Evolutionary conservation across 768 basidiomycete genomes (phyloP).

Genomic region (Ramaria sp.): DNA sequence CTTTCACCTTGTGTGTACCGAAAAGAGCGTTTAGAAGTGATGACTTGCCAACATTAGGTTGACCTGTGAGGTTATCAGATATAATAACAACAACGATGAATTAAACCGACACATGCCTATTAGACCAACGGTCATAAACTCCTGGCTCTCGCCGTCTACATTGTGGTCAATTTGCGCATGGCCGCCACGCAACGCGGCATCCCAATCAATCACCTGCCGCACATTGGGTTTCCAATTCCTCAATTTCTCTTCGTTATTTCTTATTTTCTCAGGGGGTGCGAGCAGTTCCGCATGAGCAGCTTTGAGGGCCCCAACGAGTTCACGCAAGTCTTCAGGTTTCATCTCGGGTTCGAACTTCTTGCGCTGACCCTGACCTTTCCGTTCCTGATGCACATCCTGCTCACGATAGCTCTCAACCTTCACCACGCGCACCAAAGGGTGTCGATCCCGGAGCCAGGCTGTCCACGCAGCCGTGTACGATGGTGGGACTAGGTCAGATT

Average conservation of each 20-base stretch:
- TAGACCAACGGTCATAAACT: slow-evolving; percentile 68
- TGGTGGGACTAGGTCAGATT: slow-evolving; percentile 76
- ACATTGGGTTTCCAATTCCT: slow-evolving; percentile 58
- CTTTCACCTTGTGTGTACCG: slow-evolving; percentile 64
- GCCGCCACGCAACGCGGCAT: slow-evolving; percentile 37
- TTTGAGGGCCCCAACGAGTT: slow-evolving; percentile 54
- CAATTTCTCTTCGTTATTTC: slow-evolving; percentile 35
- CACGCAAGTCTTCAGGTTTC: slow-evolving; percentile 50
- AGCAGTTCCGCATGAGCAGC: slow-evolving; percentile 58
- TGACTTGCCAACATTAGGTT: slow-evolving; percentile 95
- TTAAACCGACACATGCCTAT: slow-evolving; percentile 39
- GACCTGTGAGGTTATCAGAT: slow-evolving; percentile 35
- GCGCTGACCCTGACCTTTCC: slow-evolving; percentile 33
- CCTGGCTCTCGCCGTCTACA: slow-evolving; percentile 20
- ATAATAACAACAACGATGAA: not conserved
- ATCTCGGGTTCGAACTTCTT: slow-evolving; percentile 53
- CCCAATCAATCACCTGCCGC: slow-evolving; percentile 65
- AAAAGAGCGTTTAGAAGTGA: slow-evolving; percentile 88
- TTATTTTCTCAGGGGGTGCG: slow-evolving; percentile 51
- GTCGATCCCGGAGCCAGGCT: slow-evolving; percentile 39
- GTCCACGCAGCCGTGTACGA: slow-evolving; percentile 56
- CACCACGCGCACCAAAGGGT: slow-evolving; percentile 52
- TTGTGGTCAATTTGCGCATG: slow-evolving; percentile 32
- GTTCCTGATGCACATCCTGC: slow-evolving; percentile 24
- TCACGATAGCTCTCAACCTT: slow-evolving; percentile 69